phyloP scores from a whole-genome alignment of 306 rosid species.

The Senna tora region DNA sequence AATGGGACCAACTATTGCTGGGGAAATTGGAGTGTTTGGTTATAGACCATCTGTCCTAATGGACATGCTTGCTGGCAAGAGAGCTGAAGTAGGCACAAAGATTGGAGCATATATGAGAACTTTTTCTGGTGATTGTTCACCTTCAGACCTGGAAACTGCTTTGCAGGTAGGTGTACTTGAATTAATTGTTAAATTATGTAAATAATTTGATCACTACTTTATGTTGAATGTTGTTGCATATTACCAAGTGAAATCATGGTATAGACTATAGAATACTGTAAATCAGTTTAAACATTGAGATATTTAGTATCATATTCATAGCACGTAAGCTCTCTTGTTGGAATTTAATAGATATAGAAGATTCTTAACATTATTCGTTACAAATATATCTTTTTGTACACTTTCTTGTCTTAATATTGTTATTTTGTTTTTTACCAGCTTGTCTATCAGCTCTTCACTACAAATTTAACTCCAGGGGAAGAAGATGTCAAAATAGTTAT shows the following conservation, averaged over 20 bases:
- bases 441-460: slow-evolving; percentile 89
- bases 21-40: slow-evolving; percentile 96
- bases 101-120: slow-evolving; percentile 97
- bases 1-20: slow-evolving; percentile 95
- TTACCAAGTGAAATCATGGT: not conserved
- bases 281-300: not conserved
- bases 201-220: slow-evolving; percentile 14
- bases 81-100: slow-evolving; percentile 94
- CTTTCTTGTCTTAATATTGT: slow-evolving; percentile 24
- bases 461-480: slow-evolving; percentile 74
- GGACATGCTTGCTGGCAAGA: slow-evolving; percentile 99
- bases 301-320: slow-evolving; percentile 1
- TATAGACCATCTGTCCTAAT: slow-evolving; percentile 85
- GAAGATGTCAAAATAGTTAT: slow-evolving; percentile 93
- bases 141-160: slow-evolving; percentile 95
- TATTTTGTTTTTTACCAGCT: slow-evolving; percentile 62
- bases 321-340: slow-evolving; percentile 26
- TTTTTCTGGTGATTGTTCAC: slow-evolving; percentile 94
- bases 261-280: slow-evolving; percentile 12
- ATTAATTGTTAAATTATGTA: slow-evolving; percentile 17
- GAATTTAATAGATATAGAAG: not conserved
- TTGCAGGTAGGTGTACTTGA: slow-evolving; percentile 89
- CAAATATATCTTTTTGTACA: slow-evolving; percentile 7
- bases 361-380: slow-evolving; percentile 17
- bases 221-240: slow-evolving; percentile 18